These are phyloP conservation scores for Metschnikowia reukaufii DNA, from an alignment of 805 yeast species.

Conservation along the genomic window DNA sequence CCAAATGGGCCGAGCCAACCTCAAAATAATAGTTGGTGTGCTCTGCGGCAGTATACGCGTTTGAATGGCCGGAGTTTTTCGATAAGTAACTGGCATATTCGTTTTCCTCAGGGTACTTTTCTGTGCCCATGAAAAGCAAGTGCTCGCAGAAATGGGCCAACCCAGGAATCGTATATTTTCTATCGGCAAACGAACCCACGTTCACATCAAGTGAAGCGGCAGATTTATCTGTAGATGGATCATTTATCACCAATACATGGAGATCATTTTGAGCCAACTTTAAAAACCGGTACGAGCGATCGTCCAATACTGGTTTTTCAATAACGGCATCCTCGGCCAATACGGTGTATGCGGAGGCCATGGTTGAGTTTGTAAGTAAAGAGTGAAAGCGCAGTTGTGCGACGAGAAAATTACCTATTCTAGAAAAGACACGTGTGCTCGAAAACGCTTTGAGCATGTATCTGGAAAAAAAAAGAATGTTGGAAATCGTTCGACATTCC, in stretches of 20 bases:
- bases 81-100: constrained; percentile 73
- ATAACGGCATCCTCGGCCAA: constrained; percentile 32
- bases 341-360: constrained; percentile 12
- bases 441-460: constrained; percentile 4
- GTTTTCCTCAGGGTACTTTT: constrained; percentile 71
- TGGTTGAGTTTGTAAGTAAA: background rate
- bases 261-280: constrained; percentile 54
- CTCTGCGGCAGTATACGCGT: constrained; percentile 87
- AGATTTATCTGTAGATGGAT: constrained; percentile 67
- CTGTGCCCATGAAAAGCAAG: constrained; percentile 75
- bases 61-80: constrained; percentile 83
- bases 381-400: background rate
- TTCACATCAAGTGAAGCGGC: constrained; percentile 80
- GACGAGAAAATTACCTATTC: background rate
- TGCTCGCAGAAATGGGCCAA: constrained; percentile 73
- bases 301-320: constrained; percentile 60
- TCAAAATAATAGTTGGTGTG: constrained; percentile 93
- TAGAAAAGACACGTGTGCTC: background rate
- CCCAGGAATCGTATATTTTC: constrained; percentile 58
- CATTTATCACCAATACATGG: constrained; percentile 63
- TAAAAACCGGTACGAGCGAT: constrained; percentile 70
- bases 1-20: constrained; percentile 67
- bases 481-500: too few species aligned
- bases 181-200: constrained; percentile 75
- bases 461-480: background rate